Evolutionary conservation across 192 early-diverging fungal genomes (phyloP).

Genomic region (Backusella westeae): DNA sequence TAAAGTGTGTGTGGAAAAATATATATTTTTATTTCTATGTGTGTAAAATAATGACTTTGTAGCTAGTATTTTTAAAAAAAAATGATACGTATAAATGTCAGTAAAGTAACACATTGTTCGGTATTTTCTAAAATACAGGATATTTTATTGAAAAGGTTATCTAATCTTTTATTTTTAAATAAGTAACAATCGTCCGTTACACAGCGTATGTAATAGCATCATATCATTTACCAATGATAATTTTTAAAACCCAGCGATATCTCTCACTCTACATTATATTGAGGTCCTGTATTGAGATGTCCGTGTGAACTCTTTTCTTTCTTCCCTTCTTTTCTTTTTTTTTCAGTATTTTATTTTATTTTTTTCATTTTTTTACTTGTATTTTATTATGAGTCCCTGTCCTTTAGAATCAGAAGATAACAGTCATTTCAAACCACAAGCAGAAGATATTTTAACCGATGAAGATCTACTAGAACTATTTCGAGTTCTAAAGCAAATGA

Average conservation of each 20-base stretch:
- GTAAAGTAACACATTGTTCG: background rate
- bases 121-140: slow-evolving; percentile 1
- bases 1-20: background rate
- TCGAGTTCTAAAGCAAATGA: slow-evolving; percentile 26
- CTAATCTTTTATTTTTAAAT: slow-evolving; percentile 7
- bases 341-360: background rate
- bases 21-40: background rate
- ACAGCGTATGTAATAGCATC: background rate
- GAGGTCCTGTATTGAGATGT: background rate
- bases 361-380: background rate
- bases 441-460: slow-evolving; percentile 36
- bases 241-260: background rate
- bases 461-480: slow-evolving; percentile 37
- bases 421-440: slow-evolving; percentile 14
- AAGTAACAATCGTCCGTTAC: background rate
- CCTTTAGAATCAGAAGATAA: background rate
- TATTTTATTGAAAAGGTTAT: slow-evolving; percentile 6
- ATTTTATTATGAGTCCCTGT: background rate
- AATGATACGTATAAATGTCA: background rate
- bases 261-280: background rate
- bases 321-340: background rate
- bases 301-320: slow-evolving; percentile 4
- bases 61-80: background rate
- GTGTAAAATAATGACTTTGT: background rate
- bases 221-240: slow-evolving; percentile 5